Evolutionary conservation across 2,329 filamentous ascomycete species (phyloP).

Genomic region (Huntiella savannae): DNA sequence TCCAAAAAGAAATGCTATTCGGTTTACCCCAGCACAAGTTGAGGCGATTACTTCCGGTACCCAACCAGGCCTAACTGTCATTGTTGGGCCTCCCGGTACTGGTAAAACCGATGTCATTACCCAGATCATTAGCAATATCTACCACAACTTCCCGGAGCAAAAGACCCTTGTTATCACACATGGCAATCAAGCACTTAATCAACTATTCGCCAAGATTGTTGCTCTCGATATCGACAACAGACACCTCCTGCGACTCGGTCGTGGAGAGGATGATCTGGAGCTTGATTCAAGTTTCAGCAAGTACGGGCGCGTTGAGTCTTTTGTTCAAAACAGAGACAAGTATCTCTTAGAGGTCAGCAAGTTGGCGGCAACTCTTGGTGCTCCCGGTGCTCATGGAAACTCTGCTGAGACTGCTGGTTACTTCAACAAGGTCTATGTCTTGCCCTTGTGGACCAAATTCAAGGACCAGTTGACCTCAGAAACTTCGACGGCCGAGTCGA

Average conservation of each 20-base stretch:
- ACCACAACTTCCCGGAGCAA: slow-evolving; percentile 90
- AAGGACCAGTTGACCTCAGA: slow-evolving; percentile 36
- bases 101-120: slow-evolving; percentile 98
- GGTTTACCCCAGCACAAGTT: slow-evolving; percentile 79
- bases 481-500: slow-evolving; percentile 36
- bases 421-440: slow-evolving; percentile 81
- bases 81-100: slow-evolving; percentile 88
- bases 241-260: slow-evolving; percentile 77
- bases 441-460: slow-evolving; percentile 77
- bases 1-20: slow-evolving; percentile 62
- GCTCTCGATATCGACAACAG: slow-evolving; percentile 88
- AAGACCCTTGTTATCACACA: slow-evolving; percentile 85
- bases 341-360: slow-evolving; percentile 72
- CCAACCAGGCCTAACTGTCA: slow-evolving; percentile 80
- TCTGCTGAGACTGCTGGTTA: slow-evolving; percentile 95
- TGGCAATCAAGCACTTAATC: slow-evolving; percentile 94
- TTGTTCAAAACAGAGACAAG: slow-evolving; percentile 66
- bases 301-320: slow-evolving; percentile 82
- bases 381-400: slow-evolving; percentile 83
- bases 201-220: slow-evolving; percentile 96
- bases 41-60: slow-evolving; percentile 87
- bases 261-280: slow-evolving; percentile 85
- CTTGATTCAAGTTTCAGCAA: slow-evolving; percentile 83
- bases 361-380: slow-evolving; percentile 65
- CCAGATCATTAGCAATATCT: slow-evolving; percentile 97